Conservation (phyloP, 306 rosid genomes). For the Senna siamea region DNA sequence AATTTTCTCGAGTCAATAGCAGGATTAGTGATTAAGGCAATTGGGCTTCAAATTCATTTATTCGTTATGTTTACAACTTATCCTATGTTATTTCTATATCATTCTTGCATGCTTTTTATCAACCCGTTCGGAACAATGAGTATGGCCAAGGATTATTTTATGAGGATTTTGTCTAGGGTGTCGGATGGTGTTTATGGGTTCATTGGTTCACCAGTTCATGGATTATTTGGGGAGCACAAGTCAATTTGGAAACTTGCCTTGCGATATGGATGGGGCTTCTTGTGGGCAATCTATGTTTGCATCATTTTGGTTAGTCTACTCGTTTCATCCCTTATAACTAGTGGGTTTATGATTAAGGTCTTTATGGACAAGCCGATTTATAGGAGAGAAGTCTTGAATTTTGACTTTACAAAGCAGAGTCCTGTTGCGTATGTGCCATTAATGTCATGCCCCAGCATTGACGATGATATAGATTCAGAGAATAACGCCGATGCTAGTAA, state of each 20-base stretch:
- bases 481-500: conserved; percentile 32
- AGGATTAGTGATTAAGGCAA: conserved; percentile 65
- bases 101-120: conserved; percentile 48
- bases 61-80: conserved; percentile 53
- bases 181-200: conserved; percentile 34
- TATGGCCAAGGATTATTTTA: conserved; percentile 43
- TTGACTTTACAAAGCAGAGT: conserved; percentile 74
- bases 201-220: conserved; percentile 42
- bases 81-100: conserved; percentile 56
- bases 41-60: conserved; percentile 59
- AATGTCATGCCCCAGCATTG: conserved; percentile 50
- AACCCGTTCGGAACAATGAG: conserved; percentile 62
- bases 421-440: conserved; percentile 81
- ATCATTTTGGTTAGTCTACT: conserved; percentile 61
- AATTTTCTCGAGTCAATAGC: conserved; percentile 52
- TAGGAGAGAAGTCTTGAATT: conserved; percentile 64
- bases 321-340: conserved; percentile 55
- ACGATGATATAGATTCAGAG: conserved; percentile 43
- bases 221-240: conserved; percentile 52
- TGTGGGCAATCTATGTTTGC: conserved; percentile 75
- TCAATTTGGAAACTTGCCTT: conserved; percentile 58
- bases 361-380: conserved; percentile 73
- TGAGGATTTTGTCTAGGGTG: conserved; percentile 31
- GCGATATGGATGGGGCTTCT: conserved; percentile 79
- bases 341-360: conserved; percentile 60